Evolutionary conservation across 2,329 filamentous ascomycete genomes (phyloP).

Genomic region (Onygenales sp.): DNA sequence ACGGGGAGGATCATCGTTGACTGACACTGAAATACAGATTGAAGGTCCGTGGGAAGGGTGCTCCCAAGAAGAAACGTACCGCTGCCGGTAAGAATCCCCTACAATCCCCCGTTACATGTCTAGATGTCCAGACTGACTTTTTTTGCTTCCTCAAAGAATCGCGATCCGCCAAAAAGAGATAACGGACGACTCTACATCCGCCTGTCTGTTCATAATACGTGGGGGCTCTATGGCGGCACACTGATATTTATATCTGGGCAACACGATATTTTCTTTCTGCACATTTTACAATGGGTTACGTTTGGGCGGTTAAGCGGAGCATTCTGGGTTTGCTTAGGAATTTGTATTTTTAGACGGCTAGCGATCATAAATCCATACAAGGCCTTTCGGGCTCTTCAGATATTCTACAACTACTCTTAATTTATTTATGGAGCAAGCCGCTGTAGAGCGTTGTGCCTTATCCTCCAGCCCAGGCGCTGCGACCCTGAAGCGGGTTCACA

Average conservation of each 20-base stretch:
- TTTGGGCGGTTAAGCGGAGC: background rate
- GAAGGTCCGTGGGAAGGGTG: conserved; percentile 69
- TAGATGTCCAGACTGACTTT: background rate
- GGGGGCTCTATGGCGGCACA: background rate
- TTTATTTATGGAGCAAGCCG: too few species aligned
- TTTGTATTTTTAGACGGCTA: conserved; percentile 1
- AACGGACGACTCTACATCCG: background rate
- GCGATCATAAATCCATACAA: background rate
- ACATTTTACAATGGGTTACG: background rate
- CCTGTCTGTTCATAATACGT: background rate
- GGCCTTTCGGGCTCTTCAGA: background rate
- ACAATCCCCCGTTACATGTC: background rate
- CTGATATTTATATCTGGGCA: background rate
- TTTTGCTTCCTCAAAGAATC: conserved; percentile 7
- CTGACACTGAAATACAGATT: conserved; percentile 35
- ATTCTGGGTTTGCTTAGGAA: background rate
- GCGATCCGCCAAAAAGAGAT: conserved; percentile 9
- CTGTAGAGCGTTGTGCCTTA: too few species aligned
- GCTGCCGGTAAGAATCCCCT: conserved; percentile 18
- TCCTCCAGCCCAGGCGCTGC: too few species aligned
- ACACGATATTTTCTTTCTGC: background rate
- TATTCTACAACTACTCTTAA: background rate
- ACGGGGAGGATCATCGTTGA: background rate
- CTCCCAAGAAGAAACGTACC: conserved; percentile 74
- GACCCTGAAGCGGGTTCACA: too few species aligned